phyloP scores from a whole-genome alignment of 495 filamentous ascomycete species.

The Pseudomonodictys pantanalensis region DNA sequence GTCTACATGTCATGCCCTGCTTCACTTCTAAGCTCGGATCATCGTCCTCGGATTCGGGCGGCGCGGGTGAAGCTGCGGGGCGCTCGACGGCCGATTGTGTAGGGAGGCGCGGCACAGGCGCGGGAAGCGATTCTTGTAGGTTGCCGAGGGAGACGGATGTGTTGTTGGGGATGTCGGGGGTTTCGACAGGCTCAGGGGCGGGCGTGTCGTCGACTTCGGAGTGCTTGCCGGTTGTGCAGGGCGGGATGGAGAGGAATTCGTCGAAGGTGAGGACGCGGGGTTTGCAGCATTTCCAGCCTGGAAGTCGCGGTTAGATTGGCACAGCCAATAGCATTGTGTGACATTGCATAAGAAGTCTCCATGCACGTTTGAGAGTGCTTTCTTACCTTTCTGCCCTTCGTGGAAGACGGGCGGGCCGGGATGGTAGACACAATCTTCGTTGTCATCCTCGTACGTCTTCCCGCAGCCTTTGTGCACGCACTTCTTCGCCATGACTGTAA shows the following conservation, averaged over 20 bases:
- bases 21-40: slow-evolving; percentile 69
- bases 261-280: slow-evolving; percentile 96
- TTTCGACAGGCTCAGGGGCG: slow-evolving; percentile 51
- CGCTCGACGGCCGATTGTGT: slow-evolving; percentile 34
- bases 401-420: slow-evolving; percentile 94
- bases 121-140: slow-evolving; percentile 14
- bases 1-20: slow-evolving; percentile 69
- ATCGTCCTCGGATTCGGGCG: slow-evolving; percentile 81
- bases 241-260: slow-evolving; percentile 91
- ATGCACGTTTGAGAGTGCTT: slow-evolving; percentile 11
- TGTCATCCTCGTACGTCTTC: slow-evolving; percentile 77
- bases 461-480: slow-evolving; percentile 96
- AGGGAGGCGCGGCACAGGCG: slow-evolving; percentile 21
- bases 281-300: slow-evolving; percentile 99
- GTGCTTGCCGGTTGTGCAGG: slow-evolving; percentile 93
- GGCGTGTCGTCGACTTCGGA: slow-evolving; percentile 78
- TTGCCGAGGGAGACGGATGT: slow-evolving; percentile 14
- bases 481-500: slow-evolving; percentile 68
- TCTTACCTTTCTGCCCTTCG: slow-evolving; percentile 95
- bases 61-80: slow-evolving; percentile 58
- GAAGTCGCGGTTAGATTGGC: slow-evolving; percentile 15
- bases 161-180: slow-evolving; percentile 36
- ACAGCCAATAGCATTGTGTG: background rate
- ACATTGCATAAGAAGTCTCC: background rate
- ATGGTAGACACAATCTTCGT: slow-evolving; percentile 88